Percentiles rank a stretch among this genome's conserved stretches.
Evolutionary conservation across 163 green algal species (phyloP).

Genomic region (Prototheca cutis): DNA sequence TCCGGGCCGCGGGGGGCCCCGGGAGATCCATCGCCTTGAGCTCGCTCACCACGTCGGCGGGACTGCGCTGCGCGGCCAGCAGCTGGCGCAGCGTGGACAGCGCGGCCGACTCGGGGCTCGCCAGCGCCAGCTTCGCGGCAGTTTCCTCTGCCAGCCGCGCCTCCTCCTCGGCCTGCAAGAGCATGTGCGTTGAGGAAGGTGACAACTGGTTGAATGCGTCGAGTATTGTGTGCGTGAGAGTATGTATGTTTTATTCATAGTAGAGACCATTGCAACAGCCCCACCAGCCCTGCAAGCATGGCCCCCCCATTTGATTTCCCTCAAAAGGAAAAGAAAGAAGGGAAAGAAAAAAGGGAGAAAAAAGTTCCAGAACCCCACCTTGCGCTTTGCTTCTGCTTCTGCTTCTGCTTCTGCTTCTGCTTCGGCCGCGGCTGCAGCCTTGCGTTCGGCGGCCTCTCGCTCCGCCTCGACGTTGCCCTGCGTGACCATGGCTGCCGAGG

Average conservation of each 20-base stretch:
- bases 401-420: conserved; percentile 15
- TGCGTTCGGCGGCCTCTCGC: conserved; percentile 22
- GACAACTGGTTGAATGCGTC: not conserved
- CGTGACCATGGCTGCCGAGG: conserved; percentile 74
- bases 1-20: conserved; percentile 44
- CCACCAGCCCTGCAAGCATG: too few relatives aligned
- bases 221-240: too few relatives aligned
- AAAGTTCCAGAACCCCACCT: too few relatives aligned
- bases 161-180: conserved; percentile 4
- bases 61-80: conserved; percentile 5
- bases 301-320: too few relatives aligned
- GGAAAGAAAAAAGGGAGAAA: too few relatives aligned
- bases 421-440: not conserved
- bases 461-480: conserved; percentile 39
- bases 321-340: too few relatives aligned
- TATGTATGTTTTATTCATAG: too few relatives aligned
- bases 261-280: too few relatives aligned
- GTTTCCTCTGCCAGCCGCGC: conserved; percentile 25
- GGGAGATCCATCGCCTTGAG: conserved; percentile 26
- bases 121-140: conserved; percentile 6
- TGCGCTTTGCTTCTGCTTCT: too few relatives aligned
- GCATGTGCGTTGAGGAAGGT: not conserved
- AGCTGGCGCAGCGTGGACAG: conserved; percentile 14
- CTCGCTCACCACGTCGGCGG: conserved; percentile 3
- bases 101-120: conserved; percentile 5